A percentile compares a stretch with the other conserved stretches of the same genome.
Conservation (phyloP, 2,329 filamentous ascomycete species). For the Fusarium illudens region DNA sequence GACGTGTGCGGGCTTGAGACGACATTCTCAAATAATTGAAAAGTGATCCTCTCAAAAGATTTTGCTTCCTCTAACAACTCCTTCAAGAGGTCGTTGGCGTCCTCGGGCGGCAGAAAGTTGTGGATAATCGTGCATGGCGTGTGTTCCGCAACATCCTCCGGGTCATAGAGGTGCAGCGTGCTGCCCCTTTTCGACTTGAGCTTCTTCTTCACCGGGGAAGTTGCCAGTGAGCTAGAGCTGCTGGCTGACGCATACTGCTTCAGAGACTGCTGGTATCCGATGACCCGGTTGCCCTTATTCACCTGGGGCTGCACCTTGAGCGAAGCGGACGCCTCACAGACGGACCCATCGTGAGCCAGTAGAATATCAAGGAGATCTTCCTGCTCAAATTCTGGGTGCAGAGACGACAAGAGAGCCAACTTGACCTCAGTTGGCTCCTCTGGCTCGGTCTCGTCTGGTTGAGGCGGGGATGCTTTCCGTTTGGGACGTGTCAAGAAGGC, state of each 20-base stretch:
- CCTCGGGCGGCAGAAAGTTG: slow-evolving; percentile 79
- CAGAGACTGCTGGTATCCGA: slow-evolving; percentile 71
- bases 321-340: slow-evolving; percentile 68
- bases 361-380: slow-evolving; percentile 80
- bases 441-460: slow-evolving; percentile 48
- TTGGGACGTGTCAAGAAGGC: slow-evolving; percentile 64
- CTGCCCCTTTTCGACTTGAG: slow-evolving; percentile 77
- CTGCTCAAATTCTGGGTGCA: slow-evolving; percentile 71
- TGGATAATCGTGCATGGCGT: slow-evolving; percentile 93
- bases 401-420: slow-evolving; percentile 81
- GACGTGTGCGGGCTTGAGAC: slow-evolving; percentile 87
- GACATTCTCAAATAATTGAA: slow-evolving; percentile 88
- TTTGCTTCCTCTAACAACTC: slow-evolving; percentile 80
- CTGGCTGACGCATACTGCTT: slow-evolving; percentile 55
- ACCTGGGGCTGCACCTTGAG: slow-evolving; percentile 51
- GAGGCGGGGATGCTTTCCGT: slow-evolving; percentile 52
- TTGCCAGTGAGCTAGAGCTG: slow-evolving; percentile 17
- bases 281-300: slow-evolving; percentile 48
- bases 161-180: slow-evolving; percentile 85
- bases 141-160: slow-evolving; percentile 79
- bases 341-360: slow-evolving; percentile 78
- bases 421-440: slow-evolving; percentile 91
- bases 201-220: slow-evolving; percentile 54
- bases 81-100: slow-evolving; percentile 76
- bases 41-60: slow-evolving; percentile 75